Evolutionary conservation across 495 filamentous ascomycete species (phyloP), one percentile per base, ranked within the genome.

Genomic region (Neurospora tetrasperma): DNA sequence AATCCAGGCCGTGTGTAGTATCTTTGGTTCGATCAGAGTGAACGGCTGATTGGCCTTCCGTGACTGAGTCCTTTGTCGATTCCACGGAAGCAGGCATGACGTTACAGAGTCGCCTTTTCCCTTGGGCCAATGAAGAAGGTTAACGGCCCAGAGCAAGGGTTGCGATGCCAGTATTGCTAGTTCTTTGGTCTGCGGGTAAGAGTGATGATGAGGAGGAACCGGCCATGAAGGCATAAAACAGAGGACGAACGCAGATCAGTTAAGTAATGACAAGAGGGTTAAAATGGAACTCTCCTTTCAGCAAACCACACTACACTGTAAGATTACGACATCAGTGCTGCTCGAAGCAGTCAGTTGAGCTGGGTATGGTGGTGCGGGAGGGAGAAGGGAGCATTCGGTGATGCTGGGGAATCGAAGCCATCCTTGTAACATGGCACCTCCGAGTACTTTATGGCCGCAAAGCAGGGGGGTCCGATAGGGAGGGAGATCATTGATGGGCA

Each of bases 61-160:
- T 74, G 76, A 77, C 81, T 81, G 81, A 83, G 80, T 78, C 83
- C 78, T 81, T 80, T 71, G 78, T 82, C 80, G 78, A 80, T 79
- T 80, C 80, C 76, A 81, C 82, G 83, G 82, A 80, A 78, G 79
- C 81, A 83, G 80, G 83, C 84, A 84, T 84, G 83, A 79, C 80
- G 83, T 82, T 81, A 82, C 82, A 76, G 80, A 80, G 79, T 77
- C 76, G 78, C 76, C 75, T 78, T 78, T 75, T 73, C 41, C 72
- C 74, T 71, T 72, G 71, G 74, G 76, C 84, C 83, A 85, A 84
- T 85, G 77, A 79, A 76, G 74, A 75, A 54, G 42, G 54, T 42
- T 40, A 69, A 74, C 70, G 69, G 70, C 75, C 70, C 31, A 16
- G 12, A 66, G 27, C 54, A 66, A 66, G 54, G 27, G 54, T 66